Evolutionary conservation across 1,139 yeast genomes (phyloP).

Genomic region (Yamadazyma diospyri): DNA sequence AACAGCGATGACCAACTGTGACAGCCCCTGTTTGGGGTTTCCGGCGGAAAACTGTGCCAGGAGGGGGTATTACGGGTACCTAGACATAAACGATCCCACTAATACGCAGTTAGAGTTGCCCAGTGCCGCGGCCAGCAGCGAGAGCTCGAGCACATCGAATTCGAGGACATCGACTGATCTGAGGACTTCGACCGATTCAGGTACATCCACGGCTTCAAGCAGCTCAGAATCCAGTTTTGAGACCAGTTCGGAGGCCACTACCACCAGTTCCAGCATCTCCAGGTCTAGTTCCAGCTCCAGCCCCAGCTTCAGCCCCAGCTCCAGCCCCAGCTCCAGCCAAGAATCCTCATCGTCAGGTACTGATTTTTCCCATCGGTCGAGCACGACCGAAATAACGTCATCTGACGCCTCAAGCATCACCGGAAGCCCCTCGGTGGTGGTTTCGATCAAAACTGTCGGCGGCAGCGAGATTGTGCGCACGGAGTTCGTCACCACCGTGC

Average conservation of each 20-base stretch:
- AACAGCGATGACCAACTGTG: constrained; percentile 35
- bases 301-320: constrained; percentile 11
- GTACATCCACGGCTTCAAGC: constrained; percentile 3
- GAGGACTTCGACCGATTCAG: background rate
- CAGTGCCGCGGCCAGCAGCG: constrained; percentile 3
- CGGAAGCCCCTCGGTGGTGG: constrained; percentile 10
- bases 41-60: constrained; percentile 33
- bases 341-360: background rate
- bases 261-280: constrained; percentile 9
- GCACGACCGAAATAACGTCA: background rate
- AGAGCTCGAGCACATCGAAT: constrained; percentile 2
- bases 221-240: constrained; percentile 1
- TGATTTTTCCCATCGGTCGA: background rate
- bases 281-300: constrained; percentile 5
- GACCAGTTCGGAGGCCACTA: constrained; percentile 6
- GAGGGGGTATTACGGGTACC: constrained; percentile 32
- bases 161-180: constrained; percentile 1
- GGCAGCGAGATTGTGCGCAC: constrained; percentile 23
- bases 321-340: constrained; percentile 1
- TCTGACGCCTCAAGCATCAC: constrained; percentile 1
- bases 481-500: constrained; percentile 17
- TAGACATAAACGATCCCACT: constrained; percentile 25
- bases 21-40: constrained; percentile 50
- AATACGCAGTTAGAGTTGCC: constrained; percentile 11
- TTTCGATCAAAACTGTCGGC: constrained; percentile 24